A percentile compares a stretch with the other conserved stretches of the same genome.
phyloP scores from a whole-genome alignment of 192 early-diverging fungal species.

The Lobosporangium transversale region DNA sequence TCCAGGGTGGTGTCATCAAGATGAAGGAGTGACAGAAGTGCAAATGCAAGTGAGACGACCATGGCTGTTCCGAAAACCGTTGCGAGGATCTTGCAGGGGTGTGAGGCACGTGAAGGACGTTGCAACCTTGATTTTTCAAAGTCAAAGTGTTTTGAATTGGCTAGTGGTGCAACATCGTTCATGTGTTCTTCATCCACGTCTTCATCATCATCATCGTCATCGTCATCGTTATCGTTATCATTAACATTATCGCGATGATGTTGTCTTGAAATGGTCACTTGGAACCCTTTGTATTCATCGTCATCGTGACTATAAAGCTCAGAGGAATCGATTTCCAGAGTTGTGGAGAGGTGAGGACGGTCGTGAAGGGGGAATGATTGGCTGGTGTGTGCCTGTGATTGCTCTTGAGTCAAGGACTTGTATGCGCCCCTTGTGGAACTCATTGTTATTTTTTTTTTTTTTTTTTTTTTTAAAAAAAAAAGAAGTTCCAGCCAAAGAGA shows the following conservation, averaged over 20 bases:
- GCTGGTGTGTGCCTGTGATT: no score
- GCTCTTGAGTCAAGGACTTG: no score
- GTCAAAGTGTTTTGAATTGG: slow-evolving; percentile 17
- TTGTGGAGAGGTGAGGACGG: background rate
- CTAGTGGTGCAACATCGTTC: slow-evolving; percentile 29
- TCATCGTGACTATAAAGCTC: no score
- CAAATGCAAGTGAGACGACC: slow-evolving; percentile 29
- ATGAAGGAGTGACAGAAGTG: slow-evolving; percentile 30
- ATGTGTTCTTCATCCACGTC: background rate
- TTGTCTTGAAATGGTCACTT: background rate
- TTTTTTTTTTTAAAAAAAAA: no score
- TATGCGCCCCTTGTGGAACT: no score
- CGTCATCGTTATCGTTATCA: background rate
- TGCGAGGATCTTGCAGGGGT: slow-evolving; percentile 37
- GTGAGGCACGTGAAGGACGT: slow-evolving; percentile 5
- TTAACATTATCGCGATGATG: background rate
- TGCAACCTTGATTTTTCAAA: background rate
- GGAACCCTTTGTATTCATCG: no score
- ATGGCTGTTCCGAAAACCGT: slow-evolving; percentile 24
- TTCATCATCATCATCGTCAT: background rate
- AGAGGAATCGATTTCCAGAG: no score
- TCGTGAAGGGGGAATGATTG: background rate
- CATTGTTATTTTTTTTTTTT: no score
- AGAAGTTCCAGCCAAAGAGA: background rate
- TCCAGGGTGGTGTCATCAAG: slow-evolving; percentile 9